Base-by-base conservation (phyloP, 2,329 filamentous ascomycete genomes). In the Aspergillus ustus region DNA sequence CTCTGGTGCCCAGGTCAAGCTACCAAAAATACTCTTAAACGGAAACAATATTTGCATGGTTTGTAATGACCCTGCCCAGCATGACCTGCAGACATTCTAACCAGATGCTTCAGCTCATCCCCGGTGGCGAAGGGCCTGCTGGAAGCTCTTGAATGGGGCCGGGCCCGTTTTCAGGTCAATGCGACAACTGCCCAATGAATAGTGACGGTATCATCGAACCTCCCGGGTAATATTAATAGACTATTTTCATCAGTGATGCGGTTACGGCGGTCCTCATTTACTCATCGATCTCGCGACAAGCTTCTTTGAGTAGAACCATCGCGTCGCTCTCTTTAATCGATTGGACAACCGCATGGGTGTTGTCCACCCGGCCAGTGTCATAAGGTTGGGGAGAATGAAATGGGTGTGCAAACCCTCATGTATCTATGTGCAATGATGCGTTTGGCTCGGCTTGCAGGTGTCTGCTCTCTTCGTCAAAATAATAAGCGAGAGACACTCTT, bases 21-120 rank as follows among this genome's bases (percentile, higher is more conserved):
- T 99, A 45, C 86, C 93, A 55, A 98, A 98, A 84, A 97, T 99
- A 64, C 81, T 99, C 46, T 82, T 99, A 44, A 99, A 99, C 73
- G 95, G 95, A 60, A 99, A 99, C 82, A 98, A 98, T 73, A 92
- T 99, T 67, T 98, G 94, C 91, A 99, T 99, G 95, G 95, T 97
- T 85, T 59, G 84, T 56, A 40, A 17, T 17, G 4, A 8, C 9
- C 1, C 17, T 25, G 28, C 25, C 13, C 34, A 25, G 17, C n/a
- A 40, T 22, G 46, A 37, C 31, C 25, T 40, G 45, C 5, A 34
- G 19, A 22, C 28, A 25, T 43, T 44, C 45, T 17, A 55, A 48
- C 19, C 44, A 63, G n/a, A 7, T 6, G 31, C 7, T 49, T 25
- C 66, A 93, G 90, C 83, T 93, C 77, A 92, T 92, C 72, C 90